Base-by-base conservation (phyloP, 495 filamentous ascomycete genomes). In the Hypoxylon subgilvum region DNA sequence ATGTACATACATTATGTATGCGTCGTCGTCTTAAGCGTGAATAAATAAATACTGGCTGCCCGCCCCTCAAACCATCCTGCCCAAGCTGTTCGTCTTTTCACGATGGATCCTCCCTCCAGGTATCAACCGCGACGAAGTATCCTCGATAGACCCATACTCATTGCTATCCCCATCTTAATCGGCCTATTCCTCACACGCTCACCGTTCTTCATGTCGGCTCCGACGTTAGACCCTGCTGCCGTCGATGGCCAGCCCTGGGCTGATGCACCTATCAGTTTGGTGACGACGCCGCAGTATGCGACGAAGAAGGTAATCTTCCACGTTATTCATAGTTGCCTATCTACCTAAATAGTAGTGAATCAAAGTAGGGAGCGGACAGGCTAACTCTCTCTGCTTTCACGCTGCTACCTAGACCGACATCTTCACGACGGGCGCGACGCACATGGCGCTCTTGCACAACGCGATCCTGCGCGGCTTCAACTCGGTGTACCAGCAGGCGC, bases 371-470 rank as follows among this genome's bases (percentile, higher is more conserved):
- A n/a, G n/a, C n/a, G 12, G 4, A 45, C 46, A 4, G 10, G n/a
- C 48, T 51, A 42, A 60, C 21, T 3, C 22, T 14, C 5, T 6
- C 27, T n/a, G 13, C 22, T 17, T 14, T 6, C 2, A 10, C 9
- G 23, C 31, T n/a, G 13, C 12, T 13, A 35, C 5, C 31, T 27
- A 77, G 77, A 76, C 75, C 31, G 77, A 80, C 59, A 67, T 80
- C 59, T 80, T 80, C 63, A 77, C 76, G 3, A 73, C 75, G 2
- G 77, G 77, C 22, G 80, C 82, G 4, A 81, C 81, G 10, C 80
- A 84, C 60, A 86, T 86, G 83, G 78, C 80, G 1, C 66, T 83
- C 42, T 70, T 84, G 49, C 78, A 86, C 70, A 86, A 86, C 68
- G 73, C 76, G 28, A 81, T 84, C 55, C 68, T 86, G 32, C 82